Evolutionary conservation across 2,329 filamentous ascomycete species (phyloP).

Genomic region (Aureobasidium subglaciale): DNA sequence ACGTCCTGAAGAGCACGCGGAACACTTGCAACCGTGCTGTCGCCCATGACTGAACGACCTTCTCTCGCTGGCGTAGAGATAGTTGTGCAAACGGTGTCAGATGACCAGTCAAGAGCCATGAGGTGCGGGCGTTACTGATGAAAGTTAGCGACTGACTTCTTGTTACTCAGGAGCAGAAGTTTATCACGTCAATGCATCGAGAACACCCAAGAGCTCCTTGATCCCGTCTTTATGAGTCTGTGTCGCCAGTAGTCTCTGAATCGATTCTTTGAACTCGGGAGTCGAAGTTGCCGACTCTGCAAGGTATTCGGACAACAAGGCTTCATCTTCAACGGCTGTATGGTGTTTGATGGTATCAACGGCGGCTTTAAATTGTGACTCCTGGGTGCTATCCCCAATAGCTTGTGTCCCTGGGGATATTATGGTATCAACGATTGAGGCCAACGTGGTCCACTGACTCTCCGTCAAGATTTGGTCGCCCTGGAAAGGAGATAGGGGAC

Average conservation of each 20-base stretch:
- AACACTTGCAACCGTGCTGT: slow-evolving; percentile 49
- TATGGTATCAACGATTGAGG: slow-evolving; percentile 51
- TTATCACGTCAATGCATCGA: slow-evolving; percentile 1
- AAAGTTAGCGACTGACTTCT: neutral
- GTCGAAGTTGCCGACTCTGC: slow-evolving; percentile 35
- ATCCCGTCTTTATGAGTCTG: slow-evolving; percentile 43
- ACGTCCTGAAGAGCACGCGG: slow-evolving; percentile 48
- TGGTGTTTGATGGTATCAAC: slow-evolving; percentile 34
- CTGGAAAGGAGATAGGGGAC: slow-evolving; percentile 42
- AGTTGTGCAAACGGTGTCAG: slow-evolving; percentile 56
- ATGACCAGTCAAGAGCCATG: slow-evolving; percentile 61
- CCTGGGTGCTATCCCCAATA: neutral
- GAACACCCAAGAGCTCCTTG: slow-evolving; percentile 37
- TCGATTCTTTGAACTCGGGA: slow-evolving; percentile 45
- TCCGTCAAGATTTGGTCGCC: slow-evolving; percentile 43
- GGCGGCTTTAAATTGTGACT: slow-evolving; percentile 28
- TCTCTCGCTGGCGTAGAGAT: slow-evolving; percentile 52
- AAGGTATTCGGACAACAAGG: slow-evolving; percentile 24
- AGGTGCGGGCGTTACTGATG: slow-evolving; percentile 52
- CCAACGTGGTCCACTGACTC: slow-evolving; percentile 52
- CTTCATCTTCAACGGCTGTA: slow-evolving; percentile 35
- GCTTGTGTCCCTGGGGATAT: slow-evolving; percentile 43
- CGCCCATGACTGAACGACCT: slow-evolving; percentile 58
- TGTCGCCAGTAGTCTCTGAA: slow-evolving; percentile 42
- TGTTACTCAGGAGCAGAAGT: neutral